These are phyloP conservation scores for Podila epigama DNA, from an alignment of 192 early-diverging fungal genomes.

Conservation along the genomic window DNA sequence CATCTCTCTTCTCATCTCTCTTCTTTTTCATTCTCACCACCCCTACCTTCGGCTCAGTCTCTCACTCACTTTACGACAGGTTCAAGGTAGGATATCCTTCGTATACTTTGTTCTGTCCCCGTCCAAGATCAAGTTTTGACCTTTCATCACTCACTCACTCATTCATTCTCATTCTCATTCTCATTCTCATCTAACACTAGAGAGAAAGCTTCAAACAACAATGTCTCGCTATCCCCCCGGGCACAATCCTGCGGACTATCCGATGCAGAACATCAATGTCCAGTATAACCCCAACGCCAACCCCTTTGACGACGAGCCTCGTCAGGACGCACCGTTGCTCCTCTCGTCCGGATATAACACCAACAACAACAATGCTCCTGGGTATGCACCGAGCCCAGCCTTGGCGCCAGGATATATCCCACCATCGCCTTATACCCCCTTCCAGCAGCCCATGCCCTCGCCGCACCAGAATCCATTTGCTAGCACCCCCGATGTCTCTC, in stretches of 20 bases:
- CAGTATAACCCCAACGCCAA: conserved; percentile 47
- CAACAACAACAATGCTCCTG: conserved; percentile 5
- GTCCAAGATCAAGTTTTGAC: too few relatives aligned
- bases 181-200: neutral
- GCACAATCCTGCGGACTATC: conserved; percentile 39
- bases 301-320: conserved; percentile 47
- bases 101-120: neutral
- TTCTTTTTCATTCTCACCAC: neutral
- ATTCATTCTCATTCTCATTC: neutral
- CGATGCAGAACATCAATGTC: conserved; percentile 48
- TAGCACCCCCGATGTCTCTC: conserved; percentile 20
- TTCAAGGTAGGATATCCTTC: neutral
- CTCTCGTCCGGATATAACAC: conserved; percentile 42
- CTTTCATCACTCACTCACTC: neutral
- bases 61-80: too few relatives aligned
- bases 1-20: neutral
- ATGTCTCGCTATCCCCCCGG: conserved; percentile 47
- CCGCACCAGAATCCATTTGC: conserved; percentile 43
- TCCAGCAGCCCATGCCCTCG: conserved; percentile 34
- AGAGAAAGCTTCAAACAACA: neutral
- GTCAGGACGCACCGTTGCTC: conserved; percentile 40
- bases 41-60: neutral
- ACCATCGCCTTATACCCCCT: conserved; percentile 48
- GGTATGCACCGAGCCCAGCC: conserved; percentile 40
- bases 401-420: conserved; percentile 32